Evolutionary conservation across 371 early-diverging fungal species (phyloP), one percentile per base, ranked within the genome.

Genomic region (Mucor racemosus): DNA sequence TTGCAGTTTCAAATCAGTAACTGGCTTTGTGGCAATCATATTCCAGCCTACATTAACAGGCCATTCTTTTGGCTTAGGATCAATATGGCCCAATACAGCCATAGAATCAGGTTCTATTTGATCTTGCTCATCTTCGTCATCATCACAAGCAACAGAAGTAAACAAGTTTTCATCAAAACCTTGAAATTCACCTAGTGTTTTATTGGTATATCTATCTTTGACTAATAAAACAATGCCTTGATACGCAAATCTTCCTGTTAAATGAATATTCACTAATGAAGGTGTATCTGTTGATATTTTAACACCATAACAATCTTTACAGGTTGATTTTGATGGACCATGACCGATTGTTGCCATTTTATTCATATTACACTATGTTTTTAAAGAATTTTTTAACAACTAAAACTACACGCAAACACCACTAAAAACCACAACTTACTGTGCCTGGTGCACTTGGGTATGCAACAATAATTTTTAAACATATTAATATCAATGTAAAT

Each of bases 371-470:
- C 83, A 82, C 83, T 82, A 64, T 26, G 26, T 1, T 1, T 26
- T 26, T 26, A 26, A 26, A 26, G 26, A 26, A 26, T 26, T 26
- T 26, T 26, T 26, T 34, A 17, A 55, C 19, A 5, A 15, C 0
- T 4, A 19, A 9, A 17, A 46, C 15, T 17, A 46, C 4, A 7
- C 33, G 17, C 5, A 36, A 50, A 9, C 2, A 35, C 7, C 53
- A 40, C 34, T 19, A 50, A 26, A 10, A 35, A 57, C 10, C 5
- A 33, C 14, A 3, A 74, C 77, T 74, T 76, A 77, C 82, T 33
- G 82, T 79, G 21, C 82, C 82, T 10, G 82, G 82, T 38, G 78
- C 72, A 62, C 79, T 75, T 7, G 82, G 75, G 62, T 79, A 76
- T 10, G 74, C 15, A 36, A 4, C 8, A 6, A 62, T 42, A 48